phyloP scores from a whole-genome alignment of 2,329 filamentous ascomycete species.

The Aspergillus sp. region DNA sequence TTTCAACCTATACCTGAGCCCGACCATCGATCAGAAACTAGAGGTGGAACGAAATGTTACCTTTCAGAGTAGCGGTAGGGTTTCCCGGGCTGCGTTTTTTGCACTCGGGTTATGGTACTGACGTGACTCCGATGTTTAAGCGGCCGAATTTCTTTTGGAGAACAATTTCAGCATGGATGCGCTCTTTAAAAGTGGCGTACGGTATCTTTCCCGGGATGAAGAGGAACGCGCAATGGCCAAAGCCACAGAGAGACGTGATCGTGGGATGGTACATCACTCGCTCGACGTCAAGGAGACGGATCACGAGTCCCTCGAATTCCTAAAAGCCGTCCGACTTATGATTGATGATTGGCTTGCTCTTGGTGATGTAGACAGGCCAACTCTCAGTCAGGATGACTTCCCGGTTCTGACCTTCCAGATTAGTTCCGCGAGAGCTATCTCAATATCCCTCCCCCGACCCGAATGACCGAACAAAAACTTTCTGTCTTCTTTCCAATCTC shows the following conservation, averaged over 20 bases:
- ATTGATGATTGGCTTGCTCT: constrained; percentile 41
- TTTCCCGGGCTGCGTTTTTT: neutral
- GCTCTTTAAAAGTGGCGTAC: constrained; percentile 50
- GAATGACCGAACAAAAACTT: constrained; percentile 9
- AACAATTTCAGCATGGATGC: constrained; percentile 52
- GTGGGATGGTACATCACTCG: constrained; percentile 25
- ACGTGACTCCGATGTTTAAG: constrained; percentile 20
- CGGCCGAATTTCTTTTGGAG: constrained; percentile 52
- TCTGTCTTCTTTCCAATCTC: constrained; percentile 14
- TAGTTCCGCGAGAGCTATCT: constrained; percentile 30
- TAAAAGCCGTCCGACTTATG: constrained; percentile 38
- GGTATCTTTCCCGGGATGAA: constrained; percentile 55
- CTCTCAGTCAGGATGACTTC: neutral
- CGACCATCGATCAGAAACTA: constrained; percentile 45
- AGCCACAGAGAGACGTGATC: constrained; percentile 35
- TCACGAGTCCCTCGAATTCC: constrained; percentile 44
- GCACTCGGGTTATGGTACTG: constrained; percentile 2
- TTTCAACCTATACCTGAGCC: constrained; percentile 58
- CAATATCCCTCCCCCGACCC: constrained; percentile 36
- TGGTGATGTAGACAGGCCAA: constrained; percentile 12
- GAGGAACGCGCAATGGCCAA: constrained; percentile 41
- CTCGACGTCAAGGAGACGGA: constrained; percentile 48
- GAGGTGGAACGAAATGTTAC: constrained; percentile 54
- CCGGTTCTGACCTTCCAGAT: neutral
- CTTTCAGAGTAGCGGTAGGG: constrained; percentile 47